A percentile compares a stretch with the other conserved stretches of the same genome.
Conservation (phyloP, 129 eudicot genomes). For the Chrysanthemum seticuspe region DNA sequence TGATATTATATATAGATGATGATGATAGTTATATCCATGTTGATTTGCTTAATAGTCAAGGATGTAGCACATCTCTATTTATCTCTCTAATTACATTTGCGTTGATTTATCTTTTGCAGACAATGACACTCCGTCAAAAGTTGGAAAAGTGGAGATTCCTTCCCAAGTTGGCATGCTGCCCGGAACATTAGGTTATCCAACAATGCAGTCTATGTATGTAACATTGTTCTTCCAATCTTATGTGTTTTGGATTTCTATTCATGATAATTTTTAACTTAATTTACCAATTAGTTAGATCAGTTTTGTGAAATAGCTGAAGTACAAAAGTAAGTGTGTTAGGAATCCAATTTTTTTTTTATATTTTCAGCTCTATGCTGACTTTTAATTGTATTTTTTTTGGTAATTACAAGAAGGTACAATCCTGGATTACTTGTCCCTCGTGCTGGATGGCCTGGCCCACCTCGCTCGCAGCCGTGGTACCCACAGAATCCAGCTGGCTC, state of each 20-base stretch:
- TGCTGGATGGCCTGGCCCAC: constrained; percentile 79
- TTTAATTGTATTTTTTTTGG: neutral
- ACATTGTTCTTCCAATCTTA: neutral
- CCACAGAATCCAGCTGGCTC: constrained; percentile 53
- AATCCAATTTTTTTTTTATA: neutral
- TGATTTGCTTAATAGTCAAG: constrained; percentile 7
- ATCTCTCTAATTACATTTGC: neutral
- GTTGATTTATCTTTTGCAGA: constrained; percentile 47
- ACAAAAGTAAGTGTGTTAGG: neutral
- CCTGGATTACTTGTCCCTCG: constrained; percentile 64
- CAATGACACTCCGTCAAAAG: constrained; percentile 67
- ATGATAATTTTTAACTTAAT: neutral
- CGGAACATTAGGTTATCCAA: constrained; percentile 64
- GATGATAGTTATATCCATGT: neutral
- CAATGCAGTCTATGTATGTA: constrained; percentile 69
- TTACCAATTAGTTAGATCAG: no score
- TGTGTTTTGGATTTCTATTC: neutral
- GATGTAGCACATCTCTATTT: neutral
- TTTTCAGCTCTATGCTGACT: neutral
- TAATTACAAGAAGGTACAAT: constrained; percentile 52
- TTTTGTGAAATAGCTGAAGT: neutral
- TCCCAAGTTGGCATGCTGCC: constrained; percentile 60
- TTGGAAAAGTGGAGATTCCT: constrained; percentile 67
- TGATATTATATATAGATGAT: neutral
- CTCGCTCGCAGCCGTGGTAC: constrained; percentile 92